Evolutionary conservation across 805 yeast species (phyloP).

Genomic region (Clavispora carvajalis): DNA sequence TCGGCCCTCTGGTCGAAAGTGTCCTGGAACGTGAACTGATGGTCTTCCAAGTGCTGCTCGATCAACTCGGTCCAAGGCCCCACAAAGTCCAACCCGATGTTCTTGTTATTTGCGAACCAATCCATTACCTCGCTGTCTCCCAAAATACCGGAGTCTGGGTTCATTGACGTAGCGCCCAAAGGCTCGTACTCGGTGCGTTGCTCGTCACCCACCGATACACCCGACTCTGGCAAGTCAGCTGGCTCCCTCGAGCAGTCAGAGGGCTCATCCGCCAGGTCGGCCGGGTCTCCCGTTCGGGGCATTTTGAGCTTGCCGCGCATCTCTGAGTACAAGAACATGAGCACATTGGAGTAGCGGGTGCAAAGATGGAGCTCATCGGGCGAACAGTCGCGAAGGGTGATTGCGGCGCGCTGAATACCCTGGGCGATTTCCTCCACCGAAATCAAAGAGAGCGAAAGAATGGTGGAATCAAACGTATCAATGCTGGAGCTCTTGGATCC

Average conservation of each 20-base stretch:
- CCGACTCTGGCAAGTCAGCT: too few relatives aligned
- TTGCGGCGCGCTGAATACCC: slow-evolving; percentile 66
- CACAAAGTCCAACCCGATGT: slow-evolving; percentile 42
- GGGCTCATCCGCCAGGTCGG: neutral
- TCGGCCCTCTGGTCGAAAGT: neutral
- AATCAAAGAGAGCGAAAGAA: slow-evolving; percentile 56
- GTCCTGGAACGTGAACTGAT: slow-evolving; percentile 24
- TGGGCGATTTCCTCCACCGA: slow-evolving; percentile 66
- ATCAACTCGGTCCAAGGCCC: slow-evolving; percentile 81
- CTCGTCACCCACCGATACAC: too few relatives aligned
- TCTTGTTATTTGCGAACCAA: slow-evolving; percentile 36
- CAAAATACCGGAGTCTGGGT: slow-evolving; percentile 3
- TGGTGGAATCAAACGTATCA: slow-evolving; percentile 40
- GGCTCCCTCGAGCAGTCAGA: too few relatives aligned
- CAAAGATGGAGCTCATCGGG: slow-evolving; percentile 88
- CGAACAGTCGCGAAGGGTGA: slow-evolving; percentile 70
- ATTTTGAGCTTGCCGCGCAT: slow-evolving; percentile 48
- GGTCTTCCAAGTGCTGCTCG: slow-evolving; percentile 54
- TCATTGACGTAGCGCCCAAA: neutral
- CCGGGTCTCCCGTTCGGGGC: neutral
- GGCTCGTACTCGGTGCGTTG: neutral
- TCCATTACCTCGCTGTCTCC: slow-evolving; percentile 42
- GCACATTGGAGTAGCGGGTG: slow-evolving; percentile 69
- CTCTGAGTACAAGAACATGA: slow-evolving; percentile 72
- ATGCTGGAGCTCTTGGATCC: slow-evolving; percentile 18